Base-by-base conservation (phyloP, 2,329 filamentous ascomycete species). In the Nigrospora osmanthi region DNA sequence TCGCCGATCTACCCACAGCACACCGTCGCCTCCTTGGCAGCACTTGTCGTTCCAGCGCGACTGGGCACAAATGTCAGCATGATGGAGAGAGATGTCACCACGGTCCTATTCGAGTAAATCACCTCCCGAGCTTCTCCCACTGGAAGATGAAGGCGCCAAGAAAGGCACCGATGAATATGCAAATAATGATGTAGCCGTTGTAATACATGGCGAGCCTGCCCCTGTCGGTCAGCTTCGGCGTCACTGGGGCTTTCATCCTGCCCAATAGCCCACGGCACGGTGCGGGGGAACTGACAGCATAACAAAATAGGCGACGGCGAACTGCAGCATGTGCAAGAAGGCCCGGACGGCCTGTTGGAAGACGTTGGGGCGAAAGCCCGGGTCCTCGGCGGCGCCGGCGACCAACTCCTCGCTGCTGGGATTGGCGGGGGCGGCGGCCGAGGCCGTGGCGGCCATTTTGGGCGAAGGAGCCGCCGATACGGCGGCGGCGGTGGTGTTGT, bases 101-200 rank as follows among this genome's bases (percentile, higher is more conserved):
- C 23, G 9, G 10, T 28, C 7, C 23, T 10, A 28, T 7, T 7
- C 6, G 23, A 7, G 7, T 2, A 28, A 28, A 47, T 35, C 31
- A 45, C 43, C 32, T 35, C 10, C 52, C 55, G 19, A 77, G 54
- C 0, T 58, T 64, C 55, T 86, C 83, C 84, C 85, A 90, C 33
- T 81, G 78, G 59, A 88, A 91, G 45, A 86, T 57, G 52, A 89
- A 88, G 11, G 76, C 73, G 14, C 87, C 88, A 9, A 91, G 46
- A 50, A 80, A 88, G 0, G 85, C 80, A 1, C 88, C 88, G 47
- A 91, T 76, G 49, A 93, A 78, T 59, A 93, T 88, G 52, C 81
- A 87, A 43, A 93, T 83, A 59, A 93, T 87, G 50, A 94, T 75
- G 62, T 88, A 93, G 11, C 82, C 79, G 54, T 80, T 81, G 64